These are phyloP conservation scores for Ballota nigra DNA, from an alignment of 257 asterid genomes.

Conservation along the genomic window DNA sequence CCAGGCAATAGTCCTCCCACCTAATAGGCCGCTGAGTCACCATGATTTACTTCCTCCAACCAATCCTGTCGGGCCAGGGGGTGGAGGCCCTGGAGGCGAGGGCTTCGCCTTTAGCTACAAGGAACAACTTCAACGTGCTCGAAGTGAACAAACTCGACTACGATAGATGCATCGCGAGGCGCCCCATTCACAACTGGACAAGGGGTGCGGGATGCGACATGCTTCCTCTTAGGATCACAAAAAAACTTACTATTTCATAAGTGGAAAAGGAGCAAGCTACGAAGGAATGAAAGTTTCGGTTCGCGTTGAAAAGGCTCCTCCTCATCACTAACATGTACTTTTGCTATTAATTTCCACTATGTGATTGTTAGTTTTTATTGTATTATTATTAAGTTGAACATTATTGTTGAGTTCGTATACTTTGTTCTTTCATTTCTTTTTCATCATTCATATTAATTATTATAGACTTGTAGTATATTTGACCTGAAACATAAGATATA, in stretches of 20 bases:
- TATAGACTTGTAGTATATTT: no score
- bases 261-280: slow-evolving; percentile 80
- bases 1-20: no score
- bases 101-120: no score
- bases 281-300: slow-evolving; percentile 71
- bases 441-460: no score
- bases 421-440: neutral
- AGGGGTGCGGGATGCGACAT: slow-evolving; percentile 86
- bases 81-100: no score
- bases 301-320: slow-evolving; percentile 59
- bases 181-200: slow-evolving; percentile 73
- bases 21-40: no score
- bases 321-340: slow-evolving; percentile 30
- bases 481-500: no score
- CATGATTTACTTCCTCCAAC: no score
- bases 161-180: slow-evolving; percentile 57
- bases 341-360: neutral
- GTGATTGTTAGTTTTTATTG: neutral
- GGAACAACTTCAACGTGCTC: no score
- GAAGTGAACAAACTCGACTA: slow-evolving; percentile 71
- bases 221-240: slow-evolving; percentile 61
- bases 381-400: neutral
- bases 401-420: neutral
- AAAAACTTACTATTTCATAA: slow-evolving; percentile 72
- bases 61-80: no score